phyloP scores from a whole-genome alignment of 1,284 basidiomycete genomes.

The Ceratobasidium sp. region DNA sequence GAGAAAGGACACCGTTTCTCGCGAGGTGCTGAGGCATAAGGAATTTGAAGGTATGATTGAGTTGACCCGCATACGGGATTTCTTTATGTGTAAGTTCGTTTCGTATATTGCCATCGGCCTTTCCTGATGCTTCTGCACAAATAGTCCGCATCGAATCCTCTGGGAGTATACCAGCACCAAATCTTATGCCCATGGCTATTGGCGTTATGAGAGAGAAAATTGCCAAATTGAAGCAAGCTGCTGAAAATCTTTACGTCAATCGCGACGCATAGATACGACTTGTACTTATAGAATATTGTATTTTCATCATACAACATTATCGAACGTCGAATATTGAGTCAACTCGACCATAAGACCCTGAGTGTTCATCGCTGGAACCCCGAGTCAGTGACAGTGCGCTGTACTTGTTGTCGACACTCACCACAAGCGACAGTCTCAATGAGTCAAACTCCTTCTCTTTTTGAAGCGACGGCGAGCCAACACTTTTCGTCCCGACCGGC shows the following conservation, averaged over 20 bases:
- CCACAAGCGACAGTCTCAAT: conserved; percentile 48
- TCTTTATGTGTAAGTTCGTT: conserved; percentile 82
- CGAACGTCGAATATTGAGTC: no score
- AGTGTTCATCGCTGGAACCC: no score
- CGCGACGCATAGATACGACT: conserved; percentile 21
- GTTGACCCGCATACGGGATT: conserved; percentile 87
- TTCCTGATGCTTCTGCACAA: conserved; percentile 23
- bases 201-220: conserved; percentile 86
- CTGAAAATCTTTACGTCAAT: conserved; percentile 49
- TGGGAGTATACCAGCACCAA: conserved; percentile 84
- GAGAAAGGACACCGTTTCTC: conserved; percentile 87
- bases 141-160: conserved; percentile 90
- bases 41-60: conserved; percentile 89
- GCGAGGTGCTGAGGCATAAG: conserved; percentile 90
- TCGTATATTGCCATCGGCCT: background rate
- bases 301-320: background rate
- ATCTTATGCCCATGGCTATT: conserved; percentile 84
- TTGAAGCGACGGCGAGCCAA: conserved; percentile 62
- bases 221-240: conserved; percentile 62
- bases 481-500: conserved; percentile 68
- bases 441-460: conserved; percentile 65
- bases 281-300: conserved; percentile 3
- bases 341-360: no score
- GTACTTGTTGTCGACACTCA: background rate
- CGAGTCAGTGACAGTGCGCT: no score